These are phyloP conservation scores for Zoysia japonica DNA, from an alignment of 176 grass and related monocot genomes.

Conservation along the genomic window DNA sequence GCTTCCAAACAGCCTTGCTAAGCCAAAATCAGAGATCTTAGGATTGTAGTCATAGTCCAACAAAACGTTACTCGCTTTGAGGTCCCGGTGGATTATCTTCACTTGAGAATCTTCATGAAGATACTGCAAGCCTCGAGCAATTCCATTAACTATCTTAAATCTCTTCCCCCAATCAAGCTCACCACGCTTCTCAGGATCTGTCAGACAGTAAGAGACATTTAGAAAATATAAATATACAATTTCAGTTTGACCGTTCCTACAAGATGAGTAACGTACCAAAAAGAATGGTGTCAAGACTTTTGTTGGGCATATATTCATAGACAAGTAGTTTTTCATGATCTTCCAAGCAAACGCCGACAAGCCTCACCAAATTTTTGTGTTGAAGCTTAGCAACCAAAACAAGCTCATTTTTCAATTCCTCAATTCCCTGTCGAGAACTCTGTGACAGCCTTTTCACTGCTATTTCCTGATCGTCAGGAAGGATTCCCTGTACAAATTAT, in stretches of 20 bases:
- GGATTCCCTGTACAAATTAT: constrained; percentile 49
- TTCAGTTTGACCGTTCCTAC: constrained; percentile 18
- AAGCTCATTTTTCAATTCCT: constrained; percentile 63
- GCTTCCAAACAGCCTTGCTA: constrained; percentile 58
- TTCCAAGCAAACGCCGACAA: constrained; percentile 75
- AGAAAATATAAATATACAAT: constrained; percentile 17
- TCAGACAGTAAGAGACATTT: constrained; percentile 5
- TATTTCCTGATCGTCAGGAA: constrained; percentile 52
- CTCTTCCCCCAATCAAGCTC: constrained; percentile 58
- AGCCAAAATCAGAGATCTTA: constrained; percentile 80
- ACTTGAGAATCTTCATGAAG: constrained; percentile 85
- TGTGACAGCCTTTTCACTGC: constrained; percentile 62
- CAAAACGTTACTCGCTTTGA: constrained; percentile 56
- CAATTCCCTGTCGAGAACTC: constrained; percentile 66
- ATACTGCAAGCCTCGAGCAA: constrained; percentile 74
- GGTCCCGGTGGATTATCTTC: constrained; percentile 68
- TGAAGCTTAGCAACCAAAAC: constrained; percentile 77
- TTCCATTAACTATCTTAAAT: constrained; percentile 54
- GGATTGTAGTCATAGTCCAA: constrained; percentile 56
- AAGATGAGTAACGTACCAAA: constrained; percentile 51
- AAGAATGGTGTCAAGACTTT: constrained; percentile 79
- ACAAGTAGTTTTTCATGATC: constrained; percentile 73
- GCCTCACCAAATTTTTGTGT: constrained; percentile 82
- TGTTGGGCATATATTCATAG: constrained; percentile 68
- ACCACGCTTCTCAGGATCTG: constrained; percentile 44